Evolutionary conservation across 495 filamentous ascomycete species (phyloP), one percentile per base, ranked within the genome.

Genomic region (Daldinia childiae): DNA sequence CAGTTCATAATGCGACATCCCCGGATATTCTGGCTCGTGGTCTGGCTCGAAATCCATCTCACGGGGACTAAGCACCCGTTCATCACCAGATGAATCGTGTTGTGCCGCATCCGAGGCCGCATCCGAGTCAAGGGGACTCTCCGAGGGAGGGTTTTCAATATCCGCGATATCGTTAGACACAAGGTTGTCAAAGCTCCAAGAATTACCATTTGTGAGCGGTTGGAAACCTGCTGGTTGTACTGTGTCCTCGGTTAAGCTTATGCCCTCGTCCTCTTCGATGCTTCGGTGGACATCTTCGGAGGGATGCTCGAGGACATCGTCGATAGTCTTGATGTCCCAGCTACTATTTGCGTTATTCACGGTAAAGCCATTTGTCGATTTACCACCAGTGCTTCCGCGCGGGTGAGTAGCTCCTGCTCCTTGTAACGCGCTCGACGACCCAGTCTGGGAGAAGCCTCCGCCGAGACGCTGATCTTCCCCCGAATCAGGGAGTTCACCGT

Each of bases 391-490:
- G 84, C 77, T 86, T 87, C 79, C 88, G 80, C 71, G 86, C 84
- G 80, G 90, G 90, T 77, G 90, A 92, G 80, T 84, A 88, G 79
- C 88, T 90, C 81, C 90, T 85, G 84, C 90, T 92, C 85, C 88
- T 86, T 82, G 84, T 87, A 84, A 92, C 85, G 87, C 89, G 89
- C 90, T 92, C 91, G 91, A 91, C 88, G 87, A 92, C 84, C 90
- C 91, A 92, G 84, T 88, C 84, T 80, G 91, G 90, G 90, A 93
- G 87, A 87, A 93, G 89, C 84, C 83, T 82, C 79, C 90, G 89
- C 84, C 92, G 90, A 93, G 91, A 84, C 89, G 90, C 89, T 82
- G 88, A 79, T 85, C 92, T 89, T 94, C 91, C 91, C 91, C 92
- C 90, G 88, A 87, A 59, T 84, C 84, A n/a, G 79, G 72, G 58